Conservation (phyloP, 345 rosid genomes). For the Rhodamnia rubescens region DNA sequence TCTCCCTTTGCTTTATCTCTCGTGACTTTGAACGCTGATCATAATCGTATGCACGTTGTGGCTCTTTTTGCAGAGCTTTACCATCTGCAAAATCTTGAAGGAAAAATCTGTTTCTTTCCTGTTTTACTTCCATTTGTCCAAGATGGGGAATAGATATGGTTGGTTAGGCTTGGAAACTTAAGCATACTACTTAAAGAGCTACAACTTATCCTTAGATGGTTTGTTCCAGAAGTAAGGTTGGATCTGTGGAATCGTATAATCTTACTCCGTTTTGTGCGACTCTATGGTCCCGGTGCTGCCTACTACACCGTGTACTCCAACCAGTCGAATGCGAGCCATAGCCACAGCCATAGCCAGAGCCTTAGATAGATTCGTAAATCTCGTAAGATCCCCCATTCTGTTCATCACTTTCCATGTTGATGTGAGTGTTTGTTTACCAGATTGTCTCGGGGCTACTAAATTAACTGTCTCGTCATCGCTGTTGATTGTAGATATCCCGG, state of each 20-base stretch:
- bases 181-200: neutral
- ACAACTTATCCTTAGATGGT: neutral
- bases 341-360: constrained; percentile 38
- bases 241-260: neutral
- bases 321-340: constrained; percentile 57
- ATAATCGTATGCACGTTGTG: neutral
- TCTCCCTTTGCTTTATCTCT: neutral
- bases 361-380: constrained; percentile 79
- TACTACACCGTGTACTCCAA: constrained; percentile 78
- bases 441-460: neutral
- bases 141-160: neutral
- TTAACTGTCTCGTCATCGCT: neutral
- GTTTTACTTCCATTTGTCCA: neutral
- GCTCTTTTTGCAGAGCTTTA: neutral
- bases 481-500: neutral
- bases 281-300: constrained; percentile 52
- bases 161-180: neutral
- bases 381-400: constrained; percentile 33
- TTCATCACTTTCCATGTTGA: neutral
- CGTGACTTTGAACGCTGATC: accelerated
- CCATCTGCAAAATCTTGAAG: neutral
- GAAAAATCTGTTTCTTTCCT: neutral
- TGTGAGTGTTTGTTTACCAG: neutral
- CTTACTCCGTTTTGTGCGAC: neutral
- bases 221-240: neutral